phyloP scores from a whole-genome alignment of 345 rosid genomes.

The Gossypium stocksii region DNA sequence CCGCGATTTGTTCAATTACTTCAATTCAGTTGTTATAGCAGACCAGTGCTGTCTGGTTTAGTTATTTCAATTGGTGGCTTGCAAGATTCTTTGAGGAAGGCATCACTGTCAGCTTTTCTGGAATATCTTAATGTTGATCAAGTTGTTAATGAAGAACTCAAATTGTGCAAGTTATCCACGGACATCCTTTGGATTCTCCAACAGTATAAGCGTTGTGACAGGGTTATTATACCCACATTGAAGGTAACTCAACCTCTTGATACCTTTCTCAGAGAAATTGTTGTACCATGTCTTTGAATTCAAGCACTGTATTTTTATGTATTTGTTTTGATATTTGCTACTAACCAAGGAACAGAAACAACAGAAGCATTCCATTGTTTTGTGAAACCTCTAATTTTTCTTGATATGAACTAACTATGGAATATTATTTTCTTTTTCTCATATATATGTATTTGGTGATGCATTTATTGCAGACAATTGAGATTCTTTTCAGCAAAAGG shows the following conservation, averaged over 20 bases:
- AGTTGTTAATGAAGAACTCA: slow-evolving; percentile 33
- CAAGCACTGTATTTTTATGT: not conserved
- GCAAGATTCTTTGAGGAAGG: slow-evolving; percentile 78
- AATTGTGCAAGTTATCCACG: slow-evolving; percentile 41
- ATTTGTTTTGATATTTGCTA: not conserved
- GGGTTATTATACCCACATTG: slow-evolving; percentile 76
- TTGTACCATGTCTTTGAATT: not conserved
- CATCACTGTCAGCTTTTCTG: slow-evolving; percentile 59
- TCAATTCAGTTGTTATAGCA: slow-evolving; percentile 61
- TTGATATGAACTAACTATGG: not conserved
- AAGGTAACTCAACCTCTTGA: slow-evolving; percentile 46
- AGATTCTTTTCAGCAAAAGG: slow-evolving; percentile 59
- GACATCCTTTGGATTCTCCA: slow-evolving; percentile 80
- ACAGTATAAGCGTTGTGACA: slow-evolving; percentile 65
- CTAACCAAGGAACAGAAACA: not conserved
- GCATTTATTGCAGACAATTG: slow-evolving; percentile 61
- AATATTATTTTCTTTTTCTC: not conserved
- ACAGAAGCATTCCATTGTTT: not conserved
- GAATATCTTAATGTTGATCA: slow-evolving; percentile 58
- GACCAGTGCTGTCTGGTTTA: slow-evolving; percentile 65
- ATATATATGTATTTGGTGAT: not conserved
- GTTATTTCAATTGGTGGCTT: slow-evolving; percentile 86
- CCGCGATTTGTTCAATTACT: slow-evolving; percentile 76
- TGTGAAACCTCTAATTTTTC: not conserved
- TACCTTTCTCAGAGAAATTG: not conserved